A percentile compares a stretch with the other conserved stretches of the same genome.
phyloP scores from a whole-genome alignment of 768 basidiomycete genomes.

The Lenzites betulinus region DNA sequence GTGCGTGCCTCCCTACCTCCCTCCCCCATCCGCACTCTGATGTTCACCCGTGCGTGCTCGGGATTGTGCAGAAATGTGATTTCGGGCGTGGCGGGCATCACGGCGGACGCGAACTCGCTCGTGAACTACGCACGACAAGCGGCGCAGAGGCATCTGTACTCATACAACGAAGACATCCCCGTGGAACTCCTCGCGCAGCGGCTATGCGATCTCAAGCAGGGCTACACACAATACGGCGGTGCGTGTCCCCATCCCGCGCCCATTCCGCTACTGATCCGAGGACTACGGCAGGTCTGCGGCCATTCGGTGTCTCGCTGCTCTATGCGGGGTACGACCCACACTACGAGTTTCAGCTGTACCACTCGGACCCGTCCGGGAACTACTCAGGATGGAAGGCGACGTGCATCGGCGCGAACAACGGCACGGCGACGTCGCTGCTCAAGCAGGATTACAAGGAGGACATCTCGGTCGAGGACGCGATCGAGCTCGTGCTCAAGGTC shows the following conservation, averaged over 20 bases:
- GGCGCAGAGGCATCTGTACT: conserved; percentile 85
- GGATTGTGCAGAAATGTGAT: conserved; percentile 77
- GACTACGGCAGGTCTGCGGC: conserved; percentile 94
- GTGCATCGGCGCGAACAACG: conserved; percentile 97
- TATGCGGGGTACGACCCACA: conserved; percentile 98
- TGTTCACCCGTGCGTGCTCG: no score
- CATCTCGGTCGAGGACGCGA: conserved; percentile 86
- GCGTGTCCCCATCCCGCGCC: conserved; percentile 29
- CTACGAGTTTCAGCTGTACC: conserved; percentile 96
- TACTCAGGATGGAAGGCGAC: conserved; percentile 99
- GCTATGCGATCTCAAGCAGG: conserved; percentile 97
- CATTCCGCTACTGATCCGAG: no score
- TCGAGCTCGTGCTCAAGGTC: conserved; percentile 86
- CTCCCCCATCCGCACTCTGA: no score
- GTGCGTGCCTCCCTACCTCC: conserved; percentile 45
- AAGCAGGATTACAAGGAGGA: conserved; percentile 99
- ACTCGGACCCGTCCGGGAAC: conserved; percentile 97
- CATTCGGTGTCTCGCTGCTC: conserved; percentile 95
- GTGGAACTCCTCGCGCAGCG: conserved; percentile 94
- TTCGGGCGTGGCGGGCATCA: conserved; percentile 92
- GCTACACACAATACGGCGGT: conserved; percentile 98
- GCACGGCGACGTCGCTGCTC: conserved; percentile 90
- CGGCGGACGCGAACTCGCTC: conserved; percentile 96
- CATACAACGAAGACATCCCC: conserved; percentile 97
- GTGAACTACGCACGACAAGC: conserved; percentile 92